Percentiles rank a stretch among this genome's conserved stretches.
These are phyloP conservation scores for Cotoneaster glaucophyllus DNA, from an alignment of 306 rosid species.

Conservation along the genomic window DNA sequence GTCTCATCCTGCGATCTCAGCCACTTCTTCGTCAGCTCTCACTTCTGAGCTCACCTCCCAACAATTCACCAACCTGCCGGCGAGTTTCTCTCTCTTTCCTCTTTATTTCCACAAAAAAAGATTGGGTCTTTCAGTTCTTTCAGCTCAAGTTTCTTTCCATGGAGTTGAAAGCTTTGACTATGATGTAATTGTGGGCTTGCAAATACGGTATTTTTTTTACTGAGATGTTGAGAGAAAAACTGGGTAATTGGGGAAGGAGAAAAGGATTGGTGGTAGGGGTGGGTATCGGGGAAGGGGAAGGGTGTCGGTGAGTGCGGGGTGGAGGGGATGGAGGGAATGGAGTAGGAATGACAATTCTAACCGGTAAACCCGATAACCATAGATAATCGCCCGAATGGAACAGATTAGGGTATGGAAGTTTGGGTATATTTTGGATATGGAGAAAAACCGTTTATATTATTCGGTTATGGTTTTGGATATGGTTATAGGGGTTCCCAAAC, in stretches of 20 bases:
- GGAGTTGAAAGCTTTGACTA: not conserved
- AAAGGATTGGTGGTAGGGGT: too few species aligned
- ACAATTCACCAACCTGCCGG: not conserved
- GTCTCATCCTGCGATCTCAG: not conserved
- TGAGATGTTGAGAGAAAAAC: not conserved
- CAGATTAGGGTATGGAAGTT: too few species aligned
- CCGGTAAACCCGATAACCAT: too few species aligned
- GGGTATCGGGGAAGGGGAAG: too few species aligned
- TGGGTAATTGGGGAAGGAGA: constrained; percentile 18
- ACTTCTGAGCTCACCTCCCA: not conserved
- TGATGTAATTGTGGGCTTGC: not conserved
- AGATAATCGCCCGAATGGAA: too few species aligned
- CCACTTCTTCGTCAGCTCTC: not conserved
- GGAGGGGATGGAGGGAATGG: too few species aligned
- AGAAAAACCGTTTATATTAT: too few species aligned
- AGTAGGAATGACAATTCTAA: too few species aligned
- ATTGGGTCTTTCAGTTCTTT: not conserved
- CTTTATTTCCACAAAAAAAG: not conserved
- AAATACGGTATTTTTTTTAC: not conserved
- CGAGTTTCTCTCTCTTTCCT: not conserved
- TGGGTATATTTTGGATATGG: too few species aligned
- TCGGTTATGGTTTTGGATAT: too few species aligned
- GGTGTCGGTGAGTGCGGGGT: too few species aligned
- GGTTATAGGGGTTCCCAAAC: too few species aligned
- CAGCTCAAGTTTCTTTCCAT: not conserved